Conservation (phyloP, 108 stramenopile genomes). For the Stephanodiscus triporus region DNA sequence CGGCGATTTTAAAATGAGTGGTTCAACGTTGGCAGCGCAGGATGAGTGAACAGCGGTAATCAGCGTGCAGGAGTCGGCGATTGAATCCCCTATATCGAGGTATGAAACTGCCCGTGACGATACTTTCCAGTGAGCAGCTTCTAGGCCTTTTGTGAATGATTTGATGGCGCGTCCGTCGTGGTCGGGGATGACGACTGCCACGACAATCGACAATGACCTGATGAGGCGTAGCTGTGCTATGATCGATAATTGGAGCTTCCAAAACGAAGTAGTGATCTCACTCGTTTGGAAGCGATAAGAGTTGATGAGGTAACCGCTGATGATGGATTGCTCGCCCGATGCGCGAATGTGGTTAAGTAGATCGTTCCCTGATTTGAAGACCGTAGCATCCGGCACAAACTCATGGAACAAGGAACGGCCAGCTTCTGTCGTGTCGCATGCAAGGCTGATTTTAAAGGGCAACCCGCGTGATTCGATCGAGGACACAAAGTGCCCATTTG, state of each 20-base stretch:
- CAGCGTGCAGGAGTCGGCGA: not conserved
- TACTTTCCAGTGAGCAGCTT: not conserved
- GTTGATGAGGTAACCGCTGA: constrained; percentile 17
- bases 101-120: not conserved
- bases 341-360: constrained; percentile 3
- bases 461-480: not conserved
- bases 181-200: constrained; percentile 1
- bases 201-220: not conserved
- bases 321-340: not conserved
- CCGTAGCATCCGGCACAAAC: not conserved
- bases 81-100: not conserved
- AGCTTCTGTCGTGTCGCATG: not conserved
- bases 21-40: no score
- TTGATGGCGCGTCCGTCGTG: not conserved
- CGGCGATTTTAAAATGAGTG: no score
- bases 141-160: not conserved
- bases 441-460: not conserved
- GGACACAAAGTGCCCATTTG: constrained; percentile 6
- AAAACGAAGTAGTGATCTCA: not conserved
- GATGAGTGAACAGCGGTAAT: no score
- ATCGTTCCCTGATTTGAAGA: not conserved
- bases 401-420: not conserved
- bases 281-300: constrained; percentile 8
- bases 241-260: not conserved
- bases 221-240: not conserved